Conservation (phyloP, 495 filamentous ascomycete species). For the Aspergillus panamensis region DNA sequence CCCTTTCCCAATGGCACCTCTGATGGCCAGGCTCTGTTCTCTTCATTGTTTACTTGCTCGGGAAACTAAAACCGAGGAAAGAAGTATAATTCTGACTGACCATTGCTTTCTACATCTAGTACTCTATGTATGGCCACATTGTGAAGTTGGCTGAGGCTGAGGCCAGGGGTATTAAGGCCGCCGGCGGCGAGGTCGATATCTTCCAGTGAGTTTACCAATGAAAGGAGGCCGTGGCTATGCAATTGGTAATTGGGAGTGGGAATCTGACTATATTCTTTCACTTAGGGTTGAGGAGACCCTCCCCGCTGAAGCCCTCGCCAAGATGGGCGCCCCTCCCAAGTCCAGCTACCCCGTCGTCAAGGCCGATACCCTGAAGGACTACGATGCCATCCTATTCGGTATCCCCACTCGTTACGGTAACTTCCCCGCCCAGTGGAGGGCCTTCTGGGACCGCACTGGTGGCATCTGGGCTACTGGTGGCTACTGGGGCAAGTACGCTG, state of each 20-base stretch:
- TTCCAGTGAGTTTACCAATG: conserved; percentile 62
- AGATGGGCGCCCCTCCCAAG: conserved; percentile 89
- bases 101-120: conserved; percentile 46
- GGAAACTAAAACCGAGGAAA: too few relatives aligned
- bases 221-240: neutral
- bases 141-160: conserved; percentile 80
- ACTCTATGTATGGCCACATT: conserved; percentile 97
- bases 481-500: conserved; percentile 87
- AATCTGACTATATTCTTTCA: neutral
- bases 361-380: conserved; percentile 64
- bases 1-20: neutral
- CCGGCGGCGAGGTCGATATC: conserved; percentile 73
- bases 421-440: conserved; percentile 95
- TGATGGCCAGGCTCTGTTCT: neutral
- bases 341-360: conserved; percentile 62
- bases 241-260: neutral
- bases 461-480: conserved; percentile 67
- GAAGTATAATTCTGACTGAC: conserved; percentile 13
- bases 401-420: conserved; percentile 99
- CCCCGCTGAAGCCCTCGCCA: conserved; percentile 69
- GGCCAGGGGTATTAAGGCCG: conserved; percentile 83
- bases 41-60: neutral
- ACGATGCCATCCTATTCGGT: conserved; percentile 91
- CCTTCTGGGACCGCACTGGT: conserved; percentile 83
- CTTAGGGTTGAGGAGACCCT: conserved; percentile 82